Evolutionary conservation across 345 rosid species (phyloP).

Genomic region (Lepidium africanum): DNA sequence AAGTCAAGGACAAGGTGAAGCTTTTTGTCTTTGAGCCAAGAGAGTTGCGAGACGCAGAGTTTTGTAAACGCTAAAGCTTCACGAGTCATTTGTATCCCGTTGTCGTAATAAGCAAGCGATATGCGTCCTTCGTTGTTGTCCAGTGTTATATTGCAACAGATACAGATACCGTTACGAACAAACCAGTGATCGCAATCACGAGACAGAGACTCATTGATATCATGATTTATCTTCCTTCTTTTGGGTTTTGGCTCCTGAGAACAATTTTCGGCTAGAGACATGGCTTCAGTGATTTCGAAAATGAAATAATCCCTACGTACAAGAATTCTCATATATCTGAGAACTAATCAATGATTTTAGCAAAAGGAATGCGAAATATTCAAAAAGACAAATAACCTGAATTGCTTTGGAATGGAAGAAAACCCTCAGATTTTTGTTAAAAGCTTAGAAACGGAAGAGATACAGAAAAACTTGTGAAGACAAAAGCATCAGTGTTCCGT

Average conservation of each 20-base stretch:
- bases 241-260: background rate
- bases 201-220: background rate
- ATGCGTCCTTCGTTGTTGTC: background rate
- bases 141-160: background rate
- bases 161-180: background rate
- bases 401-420: background rate
- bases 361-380: background rate
- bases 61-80: background rate
- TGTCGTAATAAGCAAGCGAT: background rate
- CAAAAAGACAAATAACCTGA: background rate
- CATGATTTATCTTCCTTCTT: background rate
- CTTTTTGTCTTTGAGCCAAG: conserved; percentile 1
- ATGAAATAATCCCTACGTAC: background rate
- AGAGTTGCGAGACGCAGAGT: background rate
- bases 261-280: background rate
- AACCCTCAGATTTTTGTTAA: background rate
- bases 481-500: background rate
- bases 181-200: background rate
- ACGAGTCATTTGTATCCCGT: background rate
- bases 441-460: background rate
- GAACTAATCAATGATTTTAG: background rate
- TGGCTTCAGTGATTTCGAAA: background rate
- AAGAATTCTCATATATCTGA: background rate
- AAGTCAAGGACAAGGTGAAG: conserved; percentile 19
- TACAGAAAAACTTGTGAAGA: background rate